Percentiles rank a stretch among this genome's conserved stretches.
Conservation (phyloP, 2,329 filamentous ascomycete species). For the Phoma sp. region DNA sequence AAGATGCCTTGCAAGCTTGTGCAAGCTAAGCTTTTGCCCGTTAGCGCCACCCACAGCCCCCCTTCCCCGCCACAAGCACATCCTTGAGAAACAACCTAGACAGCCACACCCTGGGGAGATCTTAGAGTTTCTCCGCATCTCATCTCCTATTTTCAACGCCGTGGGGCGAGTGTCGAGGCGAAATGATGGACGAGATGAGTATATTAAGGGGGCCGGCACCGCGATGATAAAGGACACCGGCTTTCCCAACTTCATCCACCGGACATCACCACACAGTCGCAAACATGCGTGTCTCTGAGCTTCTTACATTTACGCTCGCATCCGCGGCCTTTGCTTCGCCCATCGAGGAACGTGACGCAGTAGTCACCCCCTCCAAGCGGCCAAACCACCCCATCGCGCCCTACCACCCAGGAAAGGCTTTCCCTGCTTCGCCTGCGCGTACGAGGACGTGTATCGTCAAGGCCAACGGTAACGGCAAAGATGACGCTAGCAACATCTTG, state of each 20-base stretch:
- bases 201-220: conserved; percentile 5
- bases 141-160: conserved; percentile 4
- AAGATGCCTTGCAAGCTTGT: conserved; percentile 6
- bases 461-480: conserved; percentile 49
- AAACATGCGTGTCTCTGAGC: conserved; percentile 37
- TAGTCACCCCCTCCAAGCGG: conserved; percentile 31
- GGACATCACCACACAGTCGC: conserved; percentile 1
- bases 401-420: conserved; percentile 42
- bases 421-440: conserved; percentile 44
- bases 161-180: neutral
- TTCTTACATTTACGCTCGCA: conserved; percentile 33
- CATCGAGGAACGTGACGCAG: conserved; percentile 19
- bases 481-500: conserved; percentile 61
- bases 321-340: conserved; percentile 28
- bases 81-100: neutral
- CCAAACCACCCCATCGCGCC: conserved; percentile 45
- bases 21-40: neutral
- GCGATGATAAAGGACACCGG: neutral
- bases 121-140: conserved; percentile 13
- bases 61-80: neutral
- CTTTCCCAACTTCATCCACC: neutral
- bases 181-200: neutral
- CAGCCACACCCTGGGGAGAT: neutral
- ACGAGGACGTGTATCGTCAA: conserved; percentile 49
- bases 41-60: conserved; percentile 1